Evolutionary conservation across 2,329 filamentous ascomycete species (phyloP), one percentile per base, ranked within the genome.

Genomic region (Aspergillus sergii): DNA sequence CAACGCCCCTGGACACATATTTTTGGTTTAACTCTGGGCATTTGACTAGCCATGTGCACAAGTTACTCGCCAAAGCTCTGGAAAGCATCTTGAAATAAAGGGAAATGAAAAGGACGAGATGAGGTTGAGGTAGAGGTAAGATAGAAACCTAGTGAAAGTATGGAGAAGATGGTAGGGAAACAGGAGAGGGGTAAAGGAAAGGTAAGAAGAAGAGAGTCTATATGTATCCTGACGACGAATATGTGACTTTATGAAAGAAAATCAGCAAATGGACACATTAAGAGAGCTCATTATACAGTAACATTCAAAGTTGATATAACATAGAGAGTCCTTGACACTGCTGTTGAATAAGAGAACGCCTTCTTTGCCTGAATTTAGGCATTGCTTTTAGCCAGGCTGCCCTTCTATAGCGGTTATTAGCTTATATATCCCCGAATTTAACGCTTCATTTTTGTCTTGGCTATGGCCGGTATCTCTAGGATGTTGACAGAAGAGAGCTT

Each of bases 11-110:
- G 58, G 66, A 76, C 7, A 74, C 78, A 45, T 84, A 83, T 67
- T 82, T 83, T 58, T 83, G 81, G 82, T 83, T 79, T 58, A 80
- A 83, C 65, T 77, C 75, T 7, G 81, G 82, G 1, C 82, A 84
- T 76, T 72, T 83, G 68, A 82, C 79, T 1, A 81, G 73, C 56
- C 72, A 76, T 48, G 73, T 78, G 1, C 81, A 83, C 70, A 66
- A 74, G 57, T 70, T 79, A 41, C 68, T 83, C 57, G 78, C 79
- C 0, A 67, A 62, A 28, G 68, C 65, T 51, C 53, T 73, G 32
- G 62, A 68, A 51, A 30, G 34, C 26, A 62, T 50, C 59, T 45
- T 75, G 60, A 16, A 62, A 57, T 26, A 26, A 21, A 68, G 50
- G 61, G 28, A 16, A 41, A 45, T 23, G 63, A 59, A 56, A 30